These are phyloP conservation scores for Rhizopus stolonifer DNA, from an alignment of 371 early-diverging fungal species.

Conservation along the genomic window DNA sequence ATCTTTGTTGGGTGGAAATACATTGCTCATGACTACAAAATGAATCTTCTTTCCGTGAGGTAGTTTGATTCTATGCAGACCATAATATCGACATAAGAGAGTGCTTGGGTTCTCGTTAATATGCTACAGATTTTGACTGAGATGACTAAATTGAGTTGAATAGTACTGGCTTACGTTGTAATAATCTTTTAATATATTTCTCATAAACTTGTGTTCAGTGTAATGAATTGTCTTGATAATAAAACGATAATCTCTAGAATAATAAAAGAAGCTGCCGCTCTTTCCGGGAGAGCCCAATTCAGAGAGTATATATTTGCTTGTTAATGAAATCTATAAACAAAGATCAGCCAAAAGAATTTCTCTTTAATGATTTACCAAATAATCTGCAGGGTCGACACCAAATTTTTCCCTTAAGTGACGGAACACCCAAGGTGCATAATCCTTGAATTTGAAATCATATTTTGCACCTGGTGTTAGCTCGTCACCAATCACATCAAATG, in stretches of 20 bases:
- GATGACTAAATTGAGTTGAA: background rate
- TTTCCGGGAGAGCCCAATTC: slow-evolving; percentile 97
- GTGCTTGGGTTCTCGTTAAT: slow-evolving; percentile 89
- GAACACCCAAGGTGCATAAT: slow-evolving; percentile 98
- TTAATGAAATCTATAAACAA: slow-evolving; percentile 75
- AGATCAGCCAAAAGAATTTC: background rate
- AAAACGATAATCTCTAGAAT: slow-evolving; percentile 95
- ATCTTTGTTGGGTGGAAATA: slow-evolving; percentile 95
- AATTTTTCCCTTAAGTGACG: slow-evolving; percentile 86
- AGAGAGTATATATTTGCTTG: slow-evolving; percentile 94
- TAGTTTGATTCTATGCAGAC: slow-evolving; percentile 93
- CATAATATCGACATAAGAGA: slow-evolving; percentile 90
- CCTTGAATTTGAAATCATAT: slow-evolving; percentile 98
- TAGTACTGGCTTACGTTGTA: slow-evolving; percentile 55
- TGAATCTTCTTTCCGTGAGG: slow-evolving; percentile 93
- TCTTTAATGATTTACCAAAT: slow-evolving; percentile 62
- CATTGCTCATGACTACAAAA: slow-evolving; percentile 98
- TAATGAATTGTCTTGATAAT: slow-evolving; percentile 98
- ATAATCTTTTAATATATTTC: slow-evolving; percentile 85
- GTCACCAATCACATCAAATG: slow-evolving; percentile 92
- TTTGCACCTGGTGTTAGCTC: slow-evolving; percentile 91
- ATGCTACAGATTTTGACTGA: slow-evolving; percentile 55
- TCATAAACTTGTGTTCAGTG: slow-evolving; percentile 92
- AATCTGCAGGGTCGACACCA: slow-evolving; percentile 90
- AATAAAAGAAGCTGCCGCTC: slow-evolving; percentile 96